phyloP scores from a whole-genome alignment of 192 early-diverging fungal genomes.

The Coemansia sp. region DNA sequence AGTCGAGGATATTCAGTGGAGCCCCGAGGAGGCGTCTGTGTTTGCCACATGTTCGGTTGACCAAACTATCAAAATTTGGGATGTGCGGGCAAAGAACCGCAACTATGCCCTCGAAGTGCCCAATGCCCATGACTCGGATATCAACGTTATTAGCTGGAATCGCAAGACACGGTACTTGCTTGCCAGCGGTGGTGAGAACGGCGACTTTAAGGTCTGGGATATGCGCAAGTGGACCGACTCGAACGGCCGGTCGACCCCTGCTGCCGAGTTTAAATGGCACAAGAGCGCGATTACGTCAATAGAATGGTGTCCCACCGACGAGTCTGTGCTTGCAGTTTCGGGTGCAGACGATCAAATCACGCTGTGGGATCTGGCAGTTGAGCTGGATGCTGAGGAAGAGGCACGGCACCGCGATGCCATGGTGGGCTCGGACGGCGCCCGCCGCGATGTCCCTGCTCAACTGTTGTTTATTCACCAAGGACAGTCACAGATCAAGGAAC shows the following conservation, averaged over 20 bases:
- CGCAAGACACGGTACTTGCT: constrained; percentile 79
- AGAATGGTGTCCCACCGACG: constrained; percentile 95
- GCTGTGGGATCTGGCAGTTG: constrained; percentile 97
- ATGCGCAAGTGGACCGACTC: constrained; percentile 62
- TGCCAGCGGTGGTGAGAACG: constrained; percentile 90
- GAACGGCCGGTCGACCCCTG: constrained; percentile 61
- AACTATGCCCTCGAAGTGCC: constrained; percentile 67
- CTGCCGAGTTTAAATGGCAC: constrained; percentile 96
- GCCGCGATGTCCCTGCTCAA: constrained; percentile 87
- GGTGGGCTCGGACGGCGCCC: constrained; percentile 57
- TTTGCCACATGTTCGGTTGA: constrained; percentile 94
- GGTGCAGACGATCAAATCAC: constrained; percentile 97
- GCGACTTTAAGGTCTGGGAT: constrained; percentile 96
- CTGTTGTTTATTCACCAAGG: constrained; percentile 94
- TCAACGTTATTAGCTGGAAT: constrained; percentile 98
- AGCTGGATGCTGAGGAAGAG: constrained; percentile 90
- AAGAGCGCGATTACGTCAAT: constrained; percentile 88
- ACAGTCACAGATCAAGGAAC: constrained; percentile 90
- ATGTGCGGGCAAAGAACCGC: constrained; percentile 76
- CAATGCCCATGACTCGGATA: constrained; percentile 81
- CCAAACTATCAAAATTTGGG: constrained; percentile 93
- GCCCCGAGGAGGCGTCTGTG: constrained; percentile 80
- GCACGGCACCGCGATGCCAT: constrained; percentile 57
- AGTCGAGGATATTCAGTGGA: constrained; percentile 98
- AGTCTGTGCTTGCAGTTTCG: constrained; percentile 83